Percentiles rank a stretch among this genome's conserved stretches.
Conservation (phyloP, 2,329 filamentous ascomycete genomes). For the Fusarium sp. region DNA sequence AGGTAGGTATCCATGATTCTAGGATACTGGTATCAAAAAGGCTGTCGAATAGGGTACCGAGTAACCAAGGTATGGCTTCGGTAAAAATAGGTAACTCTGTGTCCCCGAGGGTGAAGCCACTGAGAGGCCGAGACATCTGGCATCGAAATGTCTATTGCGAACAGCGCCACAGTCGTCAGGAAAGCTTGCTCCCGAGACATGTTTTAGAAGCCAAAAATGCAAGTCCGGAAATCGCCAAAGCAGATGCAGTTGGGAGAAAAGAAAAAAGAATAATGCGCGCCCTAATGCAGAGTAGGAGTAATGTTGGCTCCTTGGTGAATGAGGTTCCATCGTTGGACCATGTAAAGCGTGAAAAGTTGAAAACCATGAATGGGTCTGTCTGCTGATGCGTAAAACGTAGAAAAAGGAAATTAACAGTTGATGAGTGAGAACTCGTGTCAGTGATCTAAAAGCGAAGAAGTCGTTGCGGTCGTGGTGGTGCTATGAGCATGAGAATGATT, state of each 20-base stretch:
- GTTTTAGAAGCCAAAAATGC: slow-evolving; percentile 35
- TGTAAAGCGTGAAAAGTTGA: slow-evolving; percentile 31
- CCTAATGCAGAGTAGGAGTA: slow-evolving; percentile 30
- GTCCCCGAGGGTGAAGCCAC: slow-evolving; percentile 5
- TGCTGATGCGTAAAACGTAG: slow-evolving; percentile 36
- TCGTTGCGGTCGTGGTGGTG: slow-evolving; percentile 42
- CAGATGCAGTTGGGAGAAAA: slow-evolving; percentile 29
- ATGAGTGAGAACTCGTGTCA: slow-evolving; percentile 36
- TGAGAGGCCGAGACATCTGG: slow-evolving; percentile 34
- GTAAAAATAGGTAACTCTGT: not conserved
- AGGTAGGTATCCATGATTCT: slow-evolving; percentile 32
- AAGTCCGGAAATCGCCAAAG: slow-evolving; percentile 28
- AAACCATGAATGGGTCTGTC: slow-evolving; percentile 25
- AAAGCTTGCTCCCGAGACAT: slow-evolving; percentile 31
- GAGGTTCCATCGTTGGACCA: slow-evolving; percentile 26
- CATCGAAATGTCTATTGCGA: slow-evolving; percentile 33
- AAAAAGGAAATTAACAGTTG: slow-evolving; percentile 29
- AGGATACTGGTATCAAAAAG: slow-evolving; percentile 41
- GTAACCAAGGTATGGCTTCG: slow-evolving; percentile 19
- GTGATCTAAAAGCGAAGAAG: slow-evolving; percentile 40
- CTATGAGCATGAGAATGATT: slow-evolving; percentile 40
- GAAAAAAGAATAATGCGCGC: slow-evolving; percentile 33
- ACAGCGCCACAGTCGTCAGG: slow-evolving; percentile 28
- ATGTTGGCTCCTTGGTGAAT: slow-evolving; percentile 30
- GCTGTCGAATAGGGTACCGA: slow-evolving; percentile 30